Conservation (phyloP, 148 eudicot species). For the Tetragonia tetragonoides region DNA sequence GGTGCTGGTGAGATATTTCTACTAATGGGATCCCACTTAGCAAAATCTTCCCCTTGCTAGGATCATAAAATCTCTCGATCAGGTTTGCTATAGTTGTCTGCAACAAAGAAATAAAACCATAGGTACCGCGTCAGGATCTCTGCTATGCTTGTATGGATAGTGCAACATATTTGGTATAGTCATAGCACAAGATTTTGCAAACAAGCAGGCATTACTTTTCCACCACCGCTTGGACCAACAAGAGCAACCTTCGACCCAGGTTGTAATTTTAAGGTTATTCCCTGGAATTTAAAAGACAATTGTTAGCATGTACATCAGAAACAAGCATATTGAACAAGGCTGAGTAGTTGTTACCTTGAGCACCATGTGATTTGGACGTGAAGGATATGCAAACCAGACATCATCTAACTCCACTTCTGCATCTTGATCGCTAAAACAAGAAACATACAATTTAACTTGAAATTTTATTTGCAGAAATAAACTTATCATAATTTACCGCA, state of each 20-base stretch:
- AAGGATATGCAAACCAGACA: slow-evolving; percentile 95
- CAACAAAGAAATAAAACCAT: slow-evolving; percentile 17
- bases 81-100: slow-evolving; percentile 96
- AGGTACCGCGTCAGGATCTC: slow-evolving; percentile 12
- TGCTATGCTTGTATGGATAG: background rate
- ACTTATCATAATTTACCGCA: background rate
- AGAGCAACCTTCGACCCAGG: slow-evolving; percentile 92
- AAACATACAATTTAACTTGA: background rate
- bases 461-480: background rate
- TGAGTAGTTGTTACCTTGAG: slow-evolving; percentile 57
- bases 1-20: slow-evolving; percentile 71
- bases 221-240: slow-evolving; percentile 98
- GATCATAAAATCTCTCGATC: slow-evolving; percentile 88
- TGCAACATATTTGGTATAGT: background rate
- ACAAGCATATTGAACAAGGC: background rate
- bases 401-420: slow-evolving; percentile 79
- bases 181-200: background rate
- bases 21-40: slow-evolving; percentile 70
- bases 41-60: slow-evolving; percentile 71
- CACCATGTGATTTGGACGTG: slow-evolving; percentile 80
- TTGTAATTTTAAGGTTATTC: slow-evolving; percentile 61
- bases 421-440: slow-evolving; percentile 45
- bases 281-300: slow-evolving; percentile 42
- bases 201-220: slow-evolving; percentile 50
- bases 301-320: slow-evolving; percentile 6